These are phyloP conservation scores for Funneliformis geosporum DNA, from an alignment of 192 early-diverging fungal species.

Conservation along the genomic window DNA sequence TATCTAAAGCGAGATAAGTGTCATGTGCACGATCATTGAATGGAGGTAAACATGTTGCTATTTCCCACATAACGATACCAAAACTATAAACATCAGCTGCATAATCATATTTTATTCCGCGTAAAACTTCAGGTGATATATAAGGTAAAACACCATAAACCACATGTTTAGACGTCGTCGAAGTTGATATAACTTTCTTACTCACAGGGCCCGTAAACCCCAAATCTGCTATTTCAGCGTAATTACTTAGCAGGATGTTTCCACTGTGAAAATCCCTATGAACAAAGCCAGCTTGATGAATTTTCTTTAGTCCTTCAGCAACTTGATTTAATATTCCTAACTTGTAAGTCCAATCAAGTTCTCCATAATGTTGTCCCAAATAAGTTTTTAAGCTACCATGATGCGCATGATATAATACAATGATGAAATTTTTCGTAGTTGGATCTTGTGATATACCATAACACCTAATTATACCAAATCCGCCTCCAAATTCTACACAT, in stretches of 20 bases:
- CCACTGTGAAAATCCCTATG: constrained; percentile 51
- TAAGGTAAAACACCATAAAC: constrained; percentile 58
- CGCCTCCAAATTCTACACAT: background rate
- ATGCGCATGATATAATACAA: constrained; percentile 20
- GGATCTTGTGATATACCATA: constrained; percentile 25
- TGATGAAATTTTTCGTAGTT: background rate
- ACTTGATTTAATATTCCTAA: constrained; percentile 29
- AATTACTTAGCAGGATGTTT: constrained; percentile 39
- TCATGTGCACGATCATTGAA: constrained; percentile 34
- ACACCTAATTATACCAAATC: constrained; percentile 6
- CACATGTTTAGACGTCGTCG: constrained; percentile 38
- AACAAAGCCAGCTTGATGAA: constrained; percentile 45
- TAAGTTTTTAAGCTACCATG: constrained; percentile 13
- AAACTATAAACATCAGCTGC: constrained; percentile 57
- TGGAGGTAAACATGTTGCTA: constrained; percentile 42
- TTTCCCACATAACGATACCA: constrained; percentile 56
- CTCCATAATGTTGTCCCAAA: background rate
- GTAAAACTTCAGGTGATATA: constrained; percentile 54
- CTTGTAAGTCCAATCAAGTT: constrained; percentile 16
- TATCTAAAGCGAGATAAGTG: background rate
- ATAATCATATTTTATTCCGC: constrained; percentile 47
- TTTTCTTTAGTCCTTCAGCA: constrained; percentile 43
- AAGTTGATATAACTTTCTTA: constrained; percentile 22
- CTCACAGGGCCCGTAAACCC: constrained; percentile 41
- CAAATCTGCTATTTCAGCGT: constrained; percentile 41